phyloP scores from a whole-genome alignment of 2,329 filamentous ascomycete species.

The Cladobotryum mycophilum region DNA sequence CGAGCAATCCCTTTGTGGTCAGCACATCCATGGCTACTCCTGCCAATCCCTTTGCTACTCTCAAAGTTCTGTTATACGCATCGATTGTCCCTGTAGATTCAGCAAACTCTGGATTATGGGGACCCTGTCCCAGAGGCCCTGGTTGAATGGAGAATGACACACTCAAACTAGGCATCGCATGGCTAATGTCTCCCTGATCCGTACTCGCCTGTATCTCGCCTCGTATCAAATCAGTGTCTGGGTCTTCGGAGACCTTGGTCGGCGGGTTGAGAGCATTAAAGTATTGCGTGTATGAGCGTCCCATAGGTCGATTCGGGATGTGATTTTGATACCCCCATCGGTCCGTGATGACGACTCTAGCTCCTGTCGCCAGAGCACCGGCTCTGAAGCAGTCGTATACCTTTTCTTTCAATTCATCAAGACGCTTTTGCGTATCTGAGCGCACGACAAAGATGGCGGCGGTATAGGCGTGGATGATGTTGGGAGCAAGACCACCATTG shows the following conservation, averaged over 20 bases:
- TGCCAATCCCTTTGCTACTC: constrained; percentile 42
- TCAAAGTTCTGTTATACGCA: constrained; percentile 40
- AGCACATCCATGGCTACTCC: constrained; percentile 43
- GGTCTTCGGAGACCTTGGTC: constrained; percentile 28
- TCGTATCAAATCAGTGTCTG: constrained; percentile 34
- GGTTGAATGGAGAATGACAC: constrained; percentile 46
- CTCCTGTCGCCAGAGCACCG: constrained; percentile 37
- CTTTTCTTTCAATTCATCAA: constrained; percentile 34
- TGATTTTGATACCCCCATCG: constrained; percentile 46
- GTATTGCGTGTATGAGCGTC: constrained; percentile 36
- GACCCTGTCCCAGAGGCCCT: constrained; percentile 26
- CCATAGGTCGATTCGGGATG: constrained; percentile 47
- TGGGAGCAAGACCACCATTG: constrained; percentile 44
- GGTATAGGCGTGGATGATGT: constrained; percentile 48
- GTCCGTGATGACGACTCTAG: constrained; percentile 34
- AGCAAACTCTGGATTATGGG: constrained; percentile 49
- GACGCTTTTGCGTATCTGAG: constrained; percentile 34
- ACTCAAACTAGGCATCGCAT: constrained; percentile 50
- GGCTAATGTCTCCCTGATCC: constrained; percentile 54
- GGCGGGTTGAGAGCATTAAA: constrained; percentile 35
- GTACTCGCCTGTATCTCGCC: constrained; percentile 47
- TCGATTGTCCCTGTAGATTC: constrained; percentile 41
- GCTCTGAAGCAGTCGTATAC: constrained; percentile 35
- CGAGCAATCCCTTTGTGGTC: constrained; percentile 33
- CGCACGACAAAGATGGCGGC: constrained; percentile 40